A percentile compares a stretch with the other conserved stretches of the same genome.
Evolutionary conservation across 495 filamentous ascomycete genomes (phyloP).

Genomic region (Tuber microsphaerosporum): DNA sequence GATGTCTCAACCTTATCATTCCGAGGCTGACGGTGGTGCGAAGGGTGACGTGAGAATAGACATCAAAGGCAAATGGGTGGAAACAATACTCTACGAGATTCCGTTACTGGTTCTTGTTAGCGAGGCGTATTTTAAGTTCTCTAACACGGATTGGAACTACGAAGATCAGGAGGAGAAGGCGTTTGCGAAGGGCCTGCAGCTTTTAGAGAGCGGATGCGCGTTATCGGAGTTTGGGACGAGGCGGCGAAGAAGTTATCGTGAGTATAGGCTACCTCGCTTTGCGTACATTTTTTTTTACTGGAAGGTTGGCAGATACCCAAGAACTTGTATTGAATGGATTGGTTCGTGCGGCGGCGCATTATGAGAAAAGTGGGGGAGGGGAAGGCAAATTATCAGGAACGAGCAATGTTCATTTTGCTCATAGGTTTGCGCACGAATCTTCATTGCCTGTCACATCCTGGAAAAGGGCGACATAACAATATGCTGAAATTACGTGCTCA

Average conservation of each 20-base stretch:
- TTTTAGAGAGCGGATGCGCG: slow-evolving; percentile 74
- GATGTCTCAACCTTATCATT: neutral
- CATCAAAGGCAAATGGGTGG: slow-evolving; percentile 77
- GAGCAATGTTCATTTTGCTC: slow-evolving; percentile 91
- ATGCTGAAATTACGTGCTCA: slow-evolving; percentile 48
- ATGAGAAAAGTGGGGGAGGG: slow-evolving; percentile 49
- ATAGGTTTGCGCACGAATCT: slow-evolving; percentile 16
- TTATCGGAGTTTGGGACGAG: slow-evolving; percentile 93
- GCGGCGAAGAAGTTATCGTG: slow-evolving; percentile 79
- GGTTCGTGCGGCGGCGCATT: slow-evolving; percentile 62
- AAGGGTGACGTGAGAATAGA: slow-evolving; percentile 64
- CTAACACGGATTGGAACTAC: slow-evolving; percentile 81
- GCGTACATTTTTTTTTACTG: slow-evolving; percentile 1
- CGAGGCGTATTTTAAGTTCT: slow-evolving; percentile 95
- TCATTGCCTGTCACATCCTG: neutral
- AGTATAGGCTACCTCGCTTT: neutral
- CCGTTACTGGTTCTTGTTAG: slow-evolving; percentile 84
- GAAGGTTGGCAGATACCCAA: slow-evolving; percentile 54
- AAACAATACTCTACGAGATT: slow-evolving; percentile 96
- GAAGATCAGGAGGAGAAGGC: slow-evolving; percentile 78
- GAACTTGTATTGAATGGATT: slow-evolving; percentile 83
- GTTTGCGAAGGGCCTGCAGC: slow-evolving; percentile 60
- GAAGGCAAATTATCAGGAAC: slow-evolving; percentile 75
- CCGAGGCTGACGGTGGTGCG: slow-evolving; percentile 12
- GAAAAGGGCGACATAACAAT: neutral